Conservation (phyloP, 1,284 basidiomycete genomes). For the Taiwanofungus camphoratus region DNA sequence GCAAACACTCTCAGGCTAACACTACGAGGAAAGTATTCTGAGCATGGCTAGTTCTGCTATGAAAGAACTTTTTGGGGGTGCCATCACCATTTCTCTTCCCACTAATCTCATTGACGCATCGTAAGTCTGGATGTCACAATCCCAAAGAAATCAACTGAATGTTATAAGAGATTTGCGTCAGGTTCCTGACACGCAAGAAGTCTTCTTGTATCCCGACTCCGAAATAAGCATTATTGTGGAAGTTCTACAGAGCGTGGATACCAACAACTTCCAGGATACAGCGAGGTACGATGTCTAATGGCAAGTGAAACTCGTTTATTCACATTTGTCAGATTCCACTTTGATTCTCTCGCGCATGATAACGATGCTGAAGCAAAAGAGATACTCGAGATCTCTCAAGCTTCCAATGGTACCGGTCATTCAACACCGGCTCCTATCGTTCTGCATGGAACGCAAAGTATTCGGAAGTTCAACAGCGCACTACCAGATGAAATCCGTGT, state of each 20-base stretch:
- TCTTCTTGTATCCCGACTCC: conserved; percentile 72
- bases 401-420: conserved; percentile 32
- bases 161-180: conserved; percentile 75
- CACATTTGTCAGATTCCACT: conserved; percentile 70
- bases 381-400: conserved; percentile 37
- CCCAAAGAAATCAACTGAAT: conserved; percentile 3
- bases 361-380: conserved; percentile 65
- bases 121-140: conserved; percentile 43
- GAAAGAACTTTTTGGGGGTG: conserved; percentile 67
- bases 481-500: conserved; percentile 66
- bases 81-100: conserved; percentile 66
- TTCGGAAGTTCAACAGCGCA: conserved; percentile 72
- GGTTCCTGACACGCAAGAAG: conserved; percentile 96
- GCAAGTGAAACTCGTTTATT: not conserved
- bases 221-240: conserved; percentile 83
- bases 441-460: conserved; percentile 63
- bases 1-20: not conserved
- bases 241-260: conserved; percentile 71
- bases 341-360: conserved; percentile 88
- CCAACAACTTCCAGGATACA: conserved; percentile 53
- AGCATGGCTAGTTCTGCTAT: not conserved
- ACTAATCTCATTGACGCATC: conserved; percentile 74
- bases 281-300: conserved; percentile 48
- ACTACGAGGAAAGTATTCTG: not conserved
- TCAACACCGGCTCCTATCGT: conserved; percentile 53